A percentile compares a stretch with the other conserved stretches of the same genome.
These are phyloP conservation scores for Mycena galopus DNA, from an alignment of 768 basidiomycete genomes.

Conservation along the genomic window DNA sequence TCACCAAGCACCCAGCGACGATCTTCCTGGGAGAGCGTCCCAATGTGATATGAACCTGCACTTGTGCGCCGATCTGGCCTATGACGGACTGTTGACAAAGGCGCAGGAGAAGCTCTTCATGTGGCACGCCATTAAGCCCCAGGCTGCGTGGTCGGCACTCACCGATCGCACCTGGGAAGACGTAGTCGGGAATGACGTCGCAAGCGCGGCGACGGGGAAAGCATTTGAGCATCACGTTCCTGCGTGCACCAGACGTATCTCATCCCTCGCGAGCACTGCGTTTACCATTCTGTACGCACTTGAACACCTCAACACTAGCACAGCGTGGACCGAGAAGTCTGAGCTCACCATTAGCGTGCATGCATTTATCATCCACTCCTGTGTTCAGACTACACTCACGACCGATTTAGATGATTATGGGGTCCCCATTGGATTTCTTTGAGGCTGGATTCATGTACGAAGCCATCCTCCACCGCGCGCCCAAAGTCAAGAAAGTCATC, in stretches of 20 bases:
- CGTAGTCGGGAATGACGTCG: slow-evolving; percentile 8
- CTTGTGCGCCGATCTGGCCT: not conserved
- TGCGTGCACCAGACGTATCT: slow-evolving; percentile 14
- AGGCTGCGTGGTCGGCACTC: slow-evolving; percentile 12
- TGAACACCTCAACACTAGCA: slow-evolving; percentile 16
- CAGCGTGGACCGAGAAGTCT: slow-evolving; percentile 17
- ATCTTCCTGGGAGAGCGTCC: slow-evolving; percentile 6
- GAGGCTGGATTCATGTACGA: slow-evolving; percentile 2
- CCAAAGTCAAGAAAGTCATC: slow-evolving; percentile 2
- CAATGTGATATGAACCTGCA: slow-evolving; percentile 21
- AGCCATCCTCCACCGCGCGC: slow-evolving; percentile 22
- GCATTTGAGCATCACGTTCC: slow-evolving; percentile 1
- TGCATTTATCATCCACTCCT: not conserved
- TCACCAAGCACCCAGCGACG: slow-evolving; percentile 8
- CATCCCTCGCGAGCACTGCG: slow-evolving; percentile 14
- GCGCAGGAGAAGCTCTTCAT: slow-evolving; percentile 1
- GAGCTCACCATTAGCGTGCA: slow-evolving; percentile 15
- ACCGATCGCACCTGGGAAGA: slow-evolving; percentile 6
- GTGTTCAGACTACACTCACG: not conserved
- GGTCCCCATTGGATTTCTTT: not conserved
- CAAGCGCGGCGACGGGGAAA: not conserved
- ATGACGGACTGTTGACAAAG: not conserved
- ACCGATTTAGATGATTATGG: slow-evolving; percentile 1
- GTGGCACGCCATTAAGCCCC: slow-evolving; percentile 15
- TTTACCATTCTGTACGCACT: slow-evolving; percentile 18